Conservation (phyloP, 2,329 filamentous ascomycete genomes). For the Leptographium lundbergii region DNA sequence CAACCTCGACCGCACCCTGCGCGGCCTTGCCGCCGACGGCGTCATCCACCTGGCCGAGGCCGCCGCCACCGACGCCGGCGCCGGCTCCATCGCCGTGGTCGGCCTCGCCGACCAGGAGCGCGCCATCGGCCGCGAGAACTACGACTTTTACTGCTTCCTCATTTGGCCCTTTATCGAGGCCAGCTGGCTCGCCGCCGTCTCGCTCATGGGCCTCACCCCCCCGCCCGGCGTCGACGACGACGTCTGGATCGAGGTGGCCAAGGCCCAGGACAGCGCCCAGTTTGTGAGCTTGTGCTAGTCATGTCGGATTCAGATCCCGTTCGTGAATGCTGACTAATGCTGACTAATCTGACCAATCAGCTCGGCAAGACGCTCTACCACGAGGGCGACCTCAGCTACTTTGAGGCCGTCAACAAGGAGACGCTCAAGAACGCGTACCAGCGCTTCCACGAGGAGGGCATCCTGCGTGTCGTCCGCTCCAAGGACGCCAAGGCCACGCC, state of each 20-base stretch:
- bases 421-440: conserved; percentile 87
- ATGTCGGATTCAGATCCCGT: neutral
- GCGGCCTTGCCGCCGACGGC: conserved; percentile 63
- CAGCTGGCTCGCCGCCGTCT: conserved; percentile 81
- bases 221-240: conserved; percentile 47
- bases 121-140: conserved; percentile 75
- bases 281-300: conserved; percentile 38
- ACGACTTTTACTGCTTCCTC: conserved; percentile 96
- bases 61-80: conserved; percentile 3
- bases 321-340: neutral
- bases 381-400: conserved; percentile 92
- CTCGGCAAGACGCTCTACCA: conserved; percentile 95
- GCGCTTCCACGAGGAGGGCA: conserved; percentile 82
- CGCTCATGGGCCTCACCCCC: conserved; percentile 74
- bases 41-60: conserved; percentile 50
- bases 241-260: conserved; percentile 65
- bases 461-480: conserved; percentile 61
- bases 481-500: conserved; percentile 45
- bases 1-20: conserved; percentile 72
- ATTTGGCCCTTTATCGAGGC: conserved; percentile 98
- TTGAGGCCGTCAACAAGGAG: conserved; percentile 97
- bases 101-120: conserved; percentile 69
- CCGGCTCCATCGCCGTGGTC: conserved; percentile 46
- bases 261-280: conserved; percentile 71
- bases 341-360: conserved; percentile 24